These are phyloP conservation scores for Phytophthora agathidicida DNA, from an alignment of 352 stramenopile genomes.

Conservation along the genomic window DNA sequence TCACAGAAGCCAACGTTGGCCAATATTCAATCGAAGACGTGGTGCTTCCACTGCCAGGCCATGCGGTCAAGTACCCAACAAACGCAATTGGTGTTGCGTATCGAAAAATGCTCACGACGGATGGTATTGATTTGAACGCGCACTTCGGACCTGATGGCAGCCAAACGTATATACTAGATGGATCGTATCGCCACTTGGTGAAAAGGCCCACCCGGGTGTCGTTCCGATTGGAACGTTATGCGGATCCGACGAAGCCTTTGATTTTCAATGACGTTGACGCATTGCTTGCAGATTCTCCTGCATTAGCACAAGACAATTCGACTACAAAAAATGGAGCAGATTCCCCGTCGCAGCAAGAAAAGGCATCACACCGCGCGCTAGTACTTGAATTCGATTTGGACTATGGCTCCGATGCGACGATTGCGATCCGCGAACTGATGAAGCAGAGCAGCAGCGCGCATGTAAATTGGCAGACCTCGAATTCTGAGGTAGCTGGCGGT, in stretches of 20 bases:
- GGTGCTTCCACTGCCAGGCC: slow-evolving; percentile 94
- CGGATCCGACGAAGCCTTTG: slow-evolving; percentile 89
- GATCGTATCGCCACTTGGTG: slow-evolving; percentile 94
- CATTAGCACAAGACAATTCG: neutral
- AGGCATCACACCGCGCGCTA: slow-evolving; percentile 39
- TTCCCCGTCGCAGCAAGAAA: slow-evolving; percentile 11
- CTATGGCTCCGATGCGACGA: slow-evolving; percentile 90
- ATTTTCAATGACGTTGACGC: slow-evolving; percentile 90
- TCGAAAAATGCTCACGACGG: slow-evolving; percentile 55
- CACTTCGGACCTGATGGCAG: slow-evolving; percentile 49
- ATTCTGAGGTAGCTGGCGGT: neutral
- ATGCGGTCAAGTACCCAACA: slow-evolving; percentile 81
- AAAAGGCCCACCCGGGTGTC: slow-evolving; percentile 83
- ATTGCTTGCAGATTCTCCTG: slow-evolving; percentile 30
- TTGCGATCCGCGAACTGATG: slow-evolving; percentile 94
- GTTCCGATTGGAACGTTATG: slow-evolving; percentile 87
- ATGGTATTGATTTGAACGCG: slow-evolving; percentile 65
- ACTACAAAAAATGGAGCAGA: neutral
- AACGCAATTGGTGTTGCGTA: slow-evolving; percentile 70
- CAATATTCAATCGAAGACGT: slow-evolving; percentile 93
- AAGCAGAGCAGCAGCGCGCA: slow-evolving; percentile 90
- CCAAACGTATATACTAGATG: slow-evolving; percentile 75
- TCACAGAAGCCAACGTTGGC: slow-evolving; percentile 88
- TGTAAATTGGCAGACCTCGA: slow-evolving; percentile 60
- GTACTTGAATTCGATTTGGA: slow-evolving; percentile 68